Base-by-base conservation (phyloP, 2,329 filamentous ascomycete genomes). In the Rhynchosporium secalis region DNA sequence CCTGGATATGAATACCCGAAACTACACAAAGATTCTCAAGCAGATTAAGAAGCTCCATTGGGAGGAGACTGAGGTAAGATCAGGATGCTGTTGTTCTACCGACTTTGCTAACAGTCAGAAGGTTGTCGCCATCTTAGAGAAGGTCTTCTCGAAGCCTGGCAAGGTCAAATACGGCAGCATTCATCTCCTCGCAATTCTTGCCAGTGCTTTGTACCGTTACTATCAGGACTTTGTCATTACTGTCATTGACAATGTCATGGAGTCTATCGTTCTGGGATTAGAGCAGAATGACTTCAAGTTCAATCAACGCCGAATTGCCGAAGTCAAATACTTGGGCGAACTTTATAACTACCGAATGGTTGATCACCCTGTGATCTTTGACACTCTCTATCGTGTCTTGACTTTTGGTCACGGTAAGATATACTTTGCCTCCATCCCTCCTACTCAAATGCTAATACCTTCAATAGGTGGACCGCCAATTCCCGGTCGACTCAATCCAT, bases 91-190 rank as follows among this genome's bases (percentile, higher is more conserved):
- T 48, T 40, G 26, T 43, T 12, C n/a, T 38, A 74, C 64, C n/a
- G 15, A 4, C 45, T 51, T 29, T 48, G 51, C 58, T 66, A 64
- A 66, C 45, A 38, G 33, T 29, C n/a, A 7, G 7, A 60, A 72
- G 70, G 70, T 74, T 63, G 72, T 71, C 36, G 65, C 59, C 63
- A 81, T 71, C 26, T 66, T 76, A 47, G 89, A 92, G 73, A 96
- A 96, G 75, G 88, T 97, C 48, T 99, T 98, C 74, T 92, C 92
- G 58, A 97, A 96, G 74, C 95, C 96, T 12, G 91, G 91, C 52
- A 98, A 97, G 78, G 92, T 99, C 77, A 97, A 96, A 76, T 99
- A 96, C 76, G 93, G 93, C 72, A 98, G 96, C 72, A 92, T 99
- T 67, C 92, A 98, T 75, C 85, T 98, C 56, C 84, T 99, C 56